Conservation (phyloP, 495 filamentous ascomycete genomes). For the Aspergillus nidulans region DNA sequence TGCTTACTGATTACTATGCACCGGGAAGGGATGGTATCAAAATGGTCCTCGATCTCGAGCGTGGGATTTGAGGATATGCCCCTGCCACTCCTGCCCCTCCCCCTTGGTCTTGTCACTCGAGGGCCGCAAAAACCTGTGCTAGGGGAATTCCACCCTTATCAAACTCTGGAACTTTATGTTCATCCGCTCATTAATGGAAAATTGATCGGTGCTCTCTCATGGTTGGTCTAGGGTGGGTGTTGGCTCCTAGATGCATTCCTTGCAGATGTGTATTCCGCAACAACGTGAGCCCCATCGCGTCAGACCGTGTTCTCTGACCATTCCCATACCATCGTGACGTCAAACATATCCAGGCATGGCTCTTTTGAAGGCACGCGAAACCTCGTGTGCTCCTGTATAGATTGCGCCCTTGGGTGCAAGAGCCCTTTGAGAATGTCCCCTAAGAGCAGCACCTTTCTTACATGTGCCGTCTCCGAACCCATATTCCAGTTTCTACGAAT, state of each 20-base stretch:
- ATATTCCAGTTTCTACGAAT: conserved; percentile 12
- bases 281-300: conserved; percentile 31
- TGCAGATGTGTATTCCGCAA: conserved; percentile 34
- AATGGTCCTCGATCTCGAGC: conserved; percentile 47
- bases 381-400: conserved; percentile 34
- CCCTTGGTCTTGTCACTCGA: conserved; percentile 9
- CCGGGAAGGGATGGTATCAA: conserved; percentile 51
- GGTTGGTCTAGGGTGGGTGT: conserved; percentile 22
- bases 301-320: conserved; percentile 20
- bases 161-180: background rate
- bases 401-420: conserved; percentile 30
- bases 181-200: background rate
- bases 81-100: conserved; percentile 15
- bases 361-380: conserved; percentile 31
- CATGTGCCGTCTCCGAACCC: conserved; percentile 12
- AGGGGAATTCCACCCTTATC: conserved; percentile 13
- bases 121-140: background rate
- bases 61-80: conserved; percentile 26
- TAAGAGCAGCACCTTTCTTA: conserved; percentile 21
- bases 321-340: conserved; percentile 42
- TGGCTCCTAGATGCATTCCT: conserved; percentile 33
- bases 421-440: conserved; percentile 22
- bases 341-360: conserved; percentile 46
- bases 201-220: conserved; percentile 8
- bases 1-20: conserved; percentile 54